Conservation (phyloP, 495 filamentous ascomycete genomes). For the Penicillium nucicola region DNA sequence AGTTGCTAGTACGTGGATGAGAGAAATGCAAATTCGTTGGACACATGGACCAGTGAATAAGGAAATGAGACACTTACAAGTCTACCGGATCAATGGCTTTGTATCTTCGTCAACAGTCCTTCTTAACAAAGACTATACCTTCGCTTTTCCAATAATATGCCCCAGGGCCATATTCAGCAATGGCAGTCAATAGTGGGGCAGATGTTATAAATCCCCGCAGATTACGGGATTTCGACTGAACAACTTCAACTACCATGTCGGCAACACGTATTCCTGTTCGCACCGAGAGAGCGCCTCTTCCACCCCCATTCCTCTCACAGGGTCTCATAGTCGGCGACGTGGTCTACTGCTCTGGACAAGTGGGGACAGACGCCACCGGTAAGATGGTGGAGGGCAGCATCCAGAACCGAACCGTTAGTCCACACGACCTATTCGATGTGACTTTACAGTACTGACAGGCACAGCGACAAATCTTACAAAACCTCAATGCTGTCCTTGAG, state of each 20-base stretch:
- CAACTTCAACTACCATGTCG: not conserved
- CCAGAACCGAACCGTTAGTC: conserved; percentile 51
- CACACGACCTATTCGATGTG: not conserved
- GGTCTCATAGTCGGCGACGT: conserved; percentile 41
- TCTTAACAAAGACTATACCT: too few species aligned
- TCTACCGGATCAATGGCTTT: too few species aligned
- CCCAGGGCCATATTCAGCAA: too few species aligned
- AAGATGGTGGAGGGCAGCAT: conserved; percentile 50
- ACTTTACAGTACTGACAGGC: not conserved
- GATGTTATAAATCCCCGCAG: too few species aligned
- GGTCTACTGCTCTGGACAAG: conserved; percentile 44
- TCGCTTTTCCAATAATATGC: too few species aligned
- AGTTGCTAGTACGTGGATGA: too few species aligned
- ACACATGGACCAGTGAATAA: too few species aligned
- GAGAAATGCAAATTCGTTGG: too few species aligned
- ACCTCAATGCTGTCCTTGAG: conserved; percentile 63
- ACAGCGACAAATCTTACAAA: conserved; percentile 53
- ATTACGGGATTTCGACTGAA: too few species aligned
- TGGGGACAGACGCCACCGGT: conserved; percentile 49
- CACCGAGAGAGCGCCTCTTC: conserved; percentile 35
- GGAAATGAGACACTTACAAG: too few species aligned
- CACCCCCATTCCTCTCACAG: conserved; percentile 43
- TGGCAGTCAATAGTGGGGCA: too few species aligned
- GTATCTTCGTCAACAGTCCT: too few species aligned
- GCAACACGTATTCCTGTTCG: conserved; percentile 25